Evolutionary conservation across 2,329 filamentous ascomycete species (phyloP).

Genomic region (Hortaea werneckii): DNA sequence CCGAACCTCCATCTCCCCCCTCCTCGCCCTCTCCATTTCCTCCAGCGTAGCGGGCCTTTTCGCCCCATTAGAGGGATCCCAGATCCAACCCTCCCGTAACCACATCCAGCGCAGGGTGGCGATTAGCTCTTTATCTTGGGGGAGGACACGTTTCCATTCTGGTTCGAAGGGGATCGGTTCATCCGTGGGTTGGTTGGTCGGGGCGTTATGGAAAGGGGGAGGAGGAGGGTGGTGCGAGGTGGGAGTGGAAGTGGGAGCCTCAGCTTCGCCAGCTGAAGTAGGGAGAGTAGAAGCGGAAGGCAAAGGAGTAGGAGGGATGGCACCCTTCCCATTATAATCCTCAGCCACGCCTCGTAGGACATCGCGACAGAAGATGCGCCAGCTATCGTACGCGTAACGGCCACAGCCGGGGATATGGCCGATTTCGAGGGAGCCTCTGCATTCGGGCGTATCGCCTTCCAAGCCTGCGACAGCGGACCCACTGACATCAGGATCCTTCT

Average conservation of each 20-base stretch:
- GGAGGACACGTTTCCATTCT: conserved; percentile 82
- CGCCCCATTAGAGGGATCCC: conserved; percentile 64
- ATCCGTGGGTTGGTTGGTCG: too few relatives aligned
- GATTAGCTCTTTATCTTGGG: conserved; percentile 77
- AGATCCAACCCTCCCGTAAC: conserved; percentile 75
- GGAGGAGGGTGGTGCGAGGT: too few relatives aligned
- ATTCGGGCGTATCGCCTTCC: conserved; percentile 27
- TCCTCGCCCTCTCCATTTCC: conserved; percentile 47
- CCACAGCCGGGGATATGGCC: conserved; percentile 70
- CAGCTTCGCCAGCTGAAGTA: too few relatives aligned
- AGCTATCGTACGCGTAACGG: conserved; percentile 76
- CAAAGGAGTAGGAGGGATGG: neutral
- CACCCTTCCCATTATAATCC: conserved; percentile 54
- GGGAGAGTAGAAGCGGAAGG: too few relatives aligned
- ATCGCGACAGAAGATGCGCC: conserved; percentile 89
- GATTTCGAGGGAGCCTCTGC: conserved; percentile 63
- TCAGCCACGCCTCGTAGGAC: conserved; percentile 54
- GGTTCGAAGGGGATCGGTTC: too few relatives aligned
- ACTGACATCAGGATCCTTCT: neutral
- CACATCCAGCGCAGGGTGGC: conserved; percentile 86
- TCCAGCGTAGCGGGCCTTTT: conserved; percentile 43
- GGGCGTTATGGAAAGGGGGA: too few relatives aligned
- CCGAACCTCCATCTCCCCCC: conserved; percentile 42
- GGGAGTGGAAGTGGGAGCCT: too few relatives aligned
- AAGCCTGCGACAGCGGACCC: too few relatives aligned